A percentile compares a stretch with the other conserved stretches of the same genome.
Conservation (phyloP, 2,329 filamentous ascomycete genomes). For the Diplodia scrobiculata region DNA sequence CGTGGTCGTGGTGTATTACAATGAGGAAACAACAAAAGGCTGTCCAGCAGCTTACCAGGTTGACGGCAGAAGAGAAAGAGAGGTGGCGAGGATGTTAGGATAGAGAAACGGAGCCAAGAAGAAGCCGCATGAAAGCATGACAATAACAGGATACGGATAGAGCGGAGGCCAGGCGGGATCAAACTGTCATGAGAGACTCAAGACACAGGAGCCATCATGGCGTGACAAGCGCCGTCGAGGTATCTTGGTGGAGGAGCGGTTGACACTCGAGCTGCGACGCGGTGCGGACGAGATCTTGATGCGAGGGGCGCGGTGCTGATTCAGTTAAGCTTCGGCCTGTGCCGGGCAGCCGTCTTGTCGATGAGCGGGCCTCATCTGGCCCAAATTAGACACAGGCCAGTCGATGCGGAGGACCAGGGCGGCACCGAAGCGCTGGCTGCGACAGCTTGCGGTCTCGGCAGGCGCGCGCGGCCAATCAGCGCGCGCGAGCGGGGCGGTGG, state of each 20-base stretch:
- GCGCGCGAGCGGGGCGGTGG: not conserved
- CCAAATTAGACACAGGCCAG: conserved; percentile 10
- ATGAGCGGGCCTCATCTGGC: not conserved
- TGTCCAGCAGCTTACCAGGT: conserved; percentile 27
- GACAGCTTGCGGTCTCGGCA: conserved; percentile 9
- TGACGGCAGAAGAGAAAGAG: conserved; percentile 9
- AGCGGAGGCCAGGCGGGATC: not conserved
- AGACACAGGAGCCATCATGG: conserved; percentile 27
- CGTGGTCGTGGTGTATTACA: conserved; percentile 41
- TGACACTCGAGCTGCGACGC: conserved; percentile 28
- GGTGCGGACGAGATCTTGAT: conserved; percentile 12
- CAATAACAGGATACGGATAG: not conserved
- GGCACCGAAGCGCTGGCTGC: conserved; percentile 24
- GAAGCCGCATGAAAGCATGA: conserved; percentile 21
- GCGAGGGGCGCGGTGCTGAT: conserved; percentile 16
- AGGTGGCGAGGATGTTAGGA: conserved; percentile 8
- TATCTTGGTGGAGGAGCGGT: conserved; percentile 2
- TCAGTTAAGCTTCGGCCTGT: conserved; percentile 21
- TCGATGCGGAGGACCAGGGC: not conserved
- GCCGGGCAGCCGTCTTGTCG: conserved; percentile 5
- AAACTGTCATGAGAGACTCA: conserved; percentile 24
- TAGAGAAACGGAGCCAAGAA: conserved; percentile 20
- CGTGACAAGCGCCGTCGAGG: conserved; percentile 23
- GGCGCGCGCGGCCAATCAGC: not conserved
- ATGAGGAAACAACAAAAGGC: conserved; percentile 19